Evolutionary conservation across 306 rosid genomes (phyloP).

Genomic region (Quercus berberidifolia): DNA sequence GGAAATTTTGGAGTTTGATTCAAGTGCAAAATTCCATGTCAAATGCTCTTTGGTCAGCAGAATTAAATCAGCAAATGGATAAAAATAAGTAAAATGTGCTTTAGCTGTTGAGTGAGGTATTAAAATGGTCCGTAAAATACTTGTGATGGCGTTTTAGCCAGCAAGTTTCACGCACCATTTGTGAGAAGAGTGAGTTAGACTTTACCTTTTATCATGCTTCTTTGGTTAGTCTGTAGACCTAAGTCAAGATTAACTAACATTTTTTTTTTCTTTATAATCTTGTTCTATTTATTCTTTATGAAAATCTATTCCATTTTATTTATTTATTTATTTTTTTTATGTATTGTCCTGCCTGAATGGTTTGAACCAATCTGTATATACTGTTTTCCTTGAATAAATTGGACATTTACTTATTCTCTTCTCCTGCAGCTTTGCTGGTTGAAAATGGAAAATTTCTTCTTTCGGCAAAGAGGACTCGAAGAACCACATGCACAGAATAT

Average conservation of each 20-base stretch:
- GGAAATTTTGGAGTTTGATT: no score
- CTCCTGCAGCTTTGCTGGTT: conserved; percentile 67
- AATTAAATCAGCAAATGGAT: neutral
- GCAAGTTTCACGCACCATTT: neutral
- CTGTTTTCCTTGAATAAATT: neutral
- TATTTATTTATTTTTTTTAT: neutral
- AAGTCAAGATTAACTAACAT: neutral
- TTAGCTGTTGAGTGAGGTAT: no score
- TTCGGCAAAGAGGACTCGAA: conserved; percentile 80
- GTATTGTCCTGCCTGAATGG: neutral
- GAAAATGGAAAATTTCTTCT: conserved; percentile 93
- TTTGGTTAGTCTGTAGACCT: neutral
- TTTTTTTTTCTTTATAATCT: neutral
- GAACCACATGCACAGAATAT: conserved; percentile 90
- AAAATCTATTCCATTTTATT: neutral
- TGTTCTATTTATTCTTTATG: neutral
- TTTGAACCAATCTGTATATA: neutral
- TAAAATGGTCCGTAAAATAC: neutral
- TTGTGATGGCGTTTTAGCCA: neutral
- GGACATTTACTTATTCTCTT: neutral
- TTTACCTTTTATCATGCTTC: neutral
- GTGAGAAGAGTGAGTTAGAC: neutral
- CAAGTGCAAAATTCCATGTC: neutral
- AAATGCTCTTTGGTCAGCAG: neutral
- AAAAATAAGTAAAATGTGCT: neutral